A percentile compares a stretch with the other conserved stretches of the same genome.
phyloP scores from a whole-genome alignment of 495 filamentous ascomycete genomes.

The Neurospora tetraspora region DNA sequence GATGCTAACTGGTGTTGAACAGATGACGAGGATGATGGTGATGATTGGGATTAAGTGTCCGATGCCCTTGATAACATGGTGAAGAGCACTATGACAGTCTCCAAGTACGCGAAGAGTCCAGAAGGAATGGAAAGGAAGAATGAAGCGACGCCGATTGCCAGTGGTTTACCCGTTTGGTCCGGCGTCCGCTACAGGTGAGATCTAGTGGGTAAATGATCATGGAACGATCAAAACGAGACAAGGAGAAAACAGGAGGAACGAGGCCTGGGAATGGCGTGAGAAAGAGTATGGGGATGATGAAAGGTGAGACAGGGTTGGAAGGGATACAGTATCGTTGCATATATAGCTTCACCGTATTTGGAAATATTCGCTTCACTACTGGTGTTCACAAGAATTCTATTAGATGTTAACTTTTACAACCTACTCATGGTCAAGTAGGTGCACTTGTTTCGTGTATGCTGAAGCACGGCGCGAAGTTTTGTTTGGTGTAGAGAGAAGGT shows the following conservation, averaged over 20 bases:
- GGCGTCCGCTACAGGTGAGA: neutral
- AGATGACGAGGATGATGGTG: slow-evolving; percentile 76
- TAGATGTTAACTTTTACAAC: too few relatives aligned
- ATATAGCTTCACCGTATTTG: neutral
- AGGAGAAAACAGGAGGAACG: neutral
- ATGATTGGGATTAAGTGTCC: slow-evolving; percentile 47
- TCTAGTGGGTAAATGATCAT: neutral
- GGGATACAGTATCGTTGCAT: neutral
- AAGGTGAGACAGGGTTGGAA: neutral
- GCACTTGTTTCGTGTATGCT: too few relatives aligned
- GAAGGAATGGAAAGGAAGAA: neutral
- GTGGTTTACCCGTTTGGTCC: neutral
- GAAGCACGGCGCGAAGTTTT: too few relatives aligned
- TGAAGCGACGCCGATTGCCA: neutral
- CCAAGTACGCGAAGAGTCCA: neutral
- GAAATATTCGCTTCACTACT: neutral
- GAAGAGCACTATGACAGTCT: neutral
- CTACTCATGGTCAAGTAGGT: too few relatives aligned
- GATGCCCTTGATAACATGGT: neutral
- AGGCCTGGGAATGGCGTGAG: too few relatives aligned
- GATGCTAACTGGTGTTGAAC: slow-evolving; percentile 15
- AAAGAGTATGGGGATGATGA: too few relatives aligned
- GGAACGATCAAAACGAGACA: neutral
- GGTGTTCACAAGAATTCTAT: neutral
- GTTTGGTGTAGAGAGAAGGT: too few relatives aligned